phyloP scores from a whole-genome alignment of 225 moss, liverwort and hornwort genomes.

The Antitrichia curtipendula region DNA sequence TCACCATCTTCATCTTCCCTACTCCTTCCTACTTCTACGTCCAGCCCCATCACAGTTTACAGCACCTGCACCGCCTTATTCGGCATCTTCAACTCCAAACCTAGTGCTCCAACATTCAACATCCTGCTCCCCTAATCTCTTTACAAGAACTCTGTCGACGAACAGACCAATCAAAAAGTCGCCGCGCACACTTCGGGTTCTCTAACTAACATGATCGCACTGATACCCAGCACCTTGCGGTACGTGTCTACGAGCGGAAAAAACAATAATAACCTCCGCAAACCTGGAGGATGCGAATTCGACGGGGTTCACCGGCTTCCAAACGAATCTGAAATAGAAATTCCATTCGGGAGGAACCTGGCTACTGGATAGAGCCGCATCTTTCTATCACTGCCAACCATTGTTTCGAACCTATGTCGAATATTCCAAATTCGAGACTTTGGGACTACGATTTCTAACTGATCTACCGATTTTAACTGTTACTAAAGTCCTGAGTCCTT shows the following conservation, averaged over 20 bases:
- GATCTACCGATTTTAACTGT: not conserved
- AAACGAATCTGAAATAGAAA: not conserved
- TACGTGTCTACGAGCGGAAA: not conserved
- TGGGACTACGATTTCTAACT: not conserved
- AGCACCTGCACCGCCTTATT: not conserved
- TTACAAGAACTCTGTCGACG: not conserved
- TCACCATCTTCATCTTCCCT: not conserved
- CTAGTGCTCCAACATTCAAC: not conserved
- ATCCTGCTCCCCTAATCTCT: not conserved
- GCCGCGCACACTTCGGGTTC: not conserved
- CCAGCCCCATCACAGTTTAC: slow-evolving; percentile 1
- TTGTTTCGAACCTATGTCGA: not conserved
- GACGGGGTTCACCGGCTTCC: not conserved
- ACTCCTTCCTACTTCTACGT: slow-evolving; percentile 11
- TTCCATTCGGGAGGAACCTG: not conserved
- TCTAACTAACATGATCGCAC: not conserved
- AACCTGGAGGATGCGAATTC: not conserved
- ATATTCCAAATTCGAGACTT: not conserved
- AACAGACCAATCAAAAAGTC: not conserved
- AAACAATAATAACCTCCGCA: not conserved
- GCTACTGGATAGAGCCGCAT: not conserved
- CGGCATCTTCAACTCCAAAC: not conserved
- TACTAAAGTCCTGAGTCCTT: not conserved
- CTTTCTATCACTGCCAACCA: not conserved
- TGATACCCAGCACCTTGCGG: not conserved